Conservation (phyloP, 495 filamentous ascomycete species). For the Bombardia bombarda region DNA sequence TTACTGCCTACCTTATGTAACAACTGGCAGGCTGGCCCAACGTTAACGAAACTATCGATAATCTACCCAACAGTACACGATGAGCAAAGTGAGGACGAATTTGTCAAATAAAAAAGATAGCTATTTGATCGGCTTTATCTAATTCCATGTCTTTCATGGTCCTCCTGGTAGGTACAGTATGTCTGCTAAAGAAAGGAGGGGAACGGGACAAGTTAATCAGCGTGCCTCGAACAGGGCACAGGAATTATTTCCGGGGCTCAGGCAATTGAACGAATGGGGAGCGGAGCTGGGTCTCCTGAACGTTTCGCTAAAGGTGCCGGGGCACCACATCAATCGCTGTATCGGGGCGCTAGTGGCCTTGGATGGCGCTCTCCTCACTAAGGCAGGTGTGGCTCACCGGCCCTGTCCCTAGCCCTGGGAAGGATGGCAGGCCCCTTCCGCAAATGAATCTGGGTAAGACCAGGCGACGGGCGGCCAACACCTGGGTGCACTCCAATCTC, state of each 20-base stretch:
- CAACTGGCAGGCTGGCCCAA: no score
- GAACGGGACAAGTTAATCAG: not conserved
- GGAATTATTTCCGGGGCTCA: not conserved
- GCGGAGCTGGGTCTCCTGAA: conserved; percentile 12
- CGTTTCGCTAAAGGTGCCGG: conserved; percentile 24
- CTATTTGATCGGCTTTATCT: no score
- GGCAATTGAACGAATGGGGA: conserved; percentile 12
- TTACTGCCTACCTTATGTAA: not conserved
- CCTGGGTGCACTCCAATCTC: conserved; percentile 7
- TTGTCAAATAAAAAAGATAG: no score
- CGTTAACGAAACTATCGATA: not conserved
- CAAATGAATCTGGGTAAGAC: conserved; percentile 18
- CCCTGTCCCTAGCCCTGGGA: conserved; percentile 13
- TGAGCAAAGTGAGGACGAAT: no score
- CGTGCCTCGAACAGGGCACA: not conserved
- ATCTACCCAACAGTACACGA: no score
- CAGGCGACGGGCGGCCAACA: conserved; percentile 17
- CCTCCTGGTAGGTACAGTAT: no score
- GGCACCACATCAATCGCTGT: conserved; percentile 6
- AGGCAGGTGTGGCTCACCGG: no score
- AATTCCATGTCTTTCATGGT: no score
- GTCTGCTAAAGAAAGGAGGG: no score
- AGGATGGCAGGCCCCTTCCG: conserved; percentile 22
- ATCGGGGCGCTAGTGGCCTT: conserved; percentile 16
- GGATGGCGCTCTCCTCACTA: conserved; percentile 2